Evolutionary conservation across 257 asterid genomes (phyloP).

Genomic region (Parsonsia alboflavescens): DNA sequence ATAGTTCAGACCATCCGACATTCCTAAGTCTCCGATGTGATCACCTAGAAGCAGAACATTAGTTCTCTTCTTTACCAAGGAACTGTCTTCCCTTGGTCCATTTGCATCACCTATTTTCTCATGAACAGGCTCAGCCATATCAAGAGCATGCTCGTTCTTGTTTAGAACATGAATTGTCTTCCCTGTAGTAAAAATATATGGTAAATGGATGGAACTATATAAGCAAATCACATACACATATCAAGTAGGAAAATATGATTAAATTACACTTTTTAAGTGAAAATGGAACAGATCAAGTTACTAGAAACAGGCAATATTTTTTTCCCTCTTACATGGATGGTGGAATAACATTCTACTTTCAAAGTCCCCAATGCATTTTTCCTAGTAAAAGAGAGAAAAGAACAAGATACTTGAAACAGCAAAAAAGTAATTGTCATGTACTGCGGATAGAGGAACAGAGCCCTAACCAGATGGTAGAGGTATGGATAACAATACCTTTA

Average conservation of each 20-base stretch:
- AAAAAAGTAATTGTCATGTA: neutral
- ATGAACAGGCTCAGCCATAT: conserved; percentile 84
- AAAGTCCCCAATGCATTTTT: neutral
- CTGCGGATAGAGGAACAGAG: neutral
- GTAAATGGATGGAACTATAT: neutral
- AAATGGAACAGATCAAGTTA: neutral
- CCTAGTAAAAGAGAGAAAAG: neutral
- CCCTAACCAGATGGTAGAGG: neutral
- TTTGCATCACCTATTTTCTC: conserved; percentile 41
- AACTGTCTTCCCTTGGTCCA: conserved; percentile 42
- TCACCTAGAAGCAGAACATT: conserved; percentile 92
- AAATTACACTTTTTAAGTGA: neutral
- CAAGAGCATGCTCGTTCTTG: conserved; percentile 93
- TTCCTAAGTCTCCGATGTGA: conserved; percentile 92
- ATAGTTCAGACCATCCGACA: conserved; percentile 87
- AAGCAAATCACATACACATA: neutral
- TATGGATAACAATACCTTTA: conserved; percentile 43
- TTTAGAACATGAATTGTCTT: conserved; percentile 89
- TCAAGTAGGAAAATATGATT: neutral
- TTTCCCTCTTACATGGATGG: neutral
- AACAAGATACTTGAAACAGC: neutral
- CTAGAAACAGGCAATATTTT: neutral
- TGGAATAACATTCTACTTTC: neutral
- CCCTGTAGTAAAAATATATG: conserved; percentile 40
- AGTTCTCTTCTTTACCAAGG: conserved; percentile 62